Evolutionary conservation across 257 asterid species (phyloP).

Genomic region (Penstemon newberryi): DNA sequence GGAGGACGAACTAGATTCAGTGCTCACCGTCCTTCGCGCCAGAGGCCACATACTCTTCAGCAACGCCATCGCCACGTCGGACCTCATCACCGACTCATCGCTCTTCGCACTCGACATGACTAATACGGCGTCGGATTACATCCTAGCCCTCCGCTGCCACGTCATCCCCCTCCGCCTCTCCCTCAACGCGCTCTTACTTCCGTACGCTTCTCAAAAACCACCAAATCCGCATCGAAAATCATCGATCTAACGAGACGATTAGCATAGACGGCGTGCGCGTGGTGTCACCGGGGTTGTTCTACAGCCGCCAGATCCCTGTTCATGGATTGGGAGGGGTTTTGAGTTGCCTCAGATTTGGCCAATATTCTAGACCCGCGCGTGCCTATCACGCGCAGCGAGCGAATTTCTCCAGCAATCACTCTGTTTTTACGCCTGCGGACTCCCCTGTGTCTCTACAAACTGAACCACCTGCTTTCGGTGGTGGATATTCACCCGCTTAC

Average conservation of each 20-base stretch:
- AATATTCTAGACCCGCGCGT: not conserved
- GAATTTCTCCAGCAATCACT: not conserved
- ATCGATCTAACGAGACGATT: constrained; percentile 15
- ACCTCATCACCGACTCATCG: constrained; percentile 31
- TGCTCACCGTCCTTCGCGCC: constrained; percentile 31
- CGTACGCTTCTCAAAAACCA: constrained; percentile 22
- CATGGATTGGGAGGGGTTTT: constrained; percentile 42
- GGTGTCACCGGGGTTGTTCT: constrained; percentile 34
- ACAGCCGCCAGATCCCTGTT: constrained; percentile 33
- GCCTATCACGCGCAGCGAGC: not conserved
- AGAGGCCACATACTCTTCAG: constrained; percentile 39
- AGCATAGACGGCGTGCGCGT: constrained; percentile 22
- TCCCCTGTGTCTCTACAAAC: not conserved
- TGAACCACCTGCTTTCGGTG: not conserved
- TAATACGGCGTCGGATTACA: constrained; percentile 32
- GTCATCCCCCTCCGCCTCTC: constrained; percentile 32
- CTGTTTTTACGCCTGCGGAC: not conserved
- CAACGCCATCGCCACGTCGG: constrained; percentile 42
- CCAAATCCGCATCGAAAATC: constrained; percentile 6
- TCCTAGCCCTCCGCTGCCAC: constrained; percentile 39
- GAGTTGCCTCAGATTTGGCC: constrained; percentile 8
- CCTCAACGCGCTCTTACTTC: constrained; percentile 15
- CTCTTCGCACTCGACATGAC: constrained; percentile 37
- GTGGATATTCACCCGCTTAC: too few relatives aligned
- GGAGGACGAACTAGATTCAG: constrained; percentile 27